A percentile compares a stretch with the other conserved stretches of the same genome.
These are phyloP conservation scores for Fusarium tupiense DNA, from an alignment of 2,329 filamentous ascomycete species.

Conservation along the genomic window DNA sequence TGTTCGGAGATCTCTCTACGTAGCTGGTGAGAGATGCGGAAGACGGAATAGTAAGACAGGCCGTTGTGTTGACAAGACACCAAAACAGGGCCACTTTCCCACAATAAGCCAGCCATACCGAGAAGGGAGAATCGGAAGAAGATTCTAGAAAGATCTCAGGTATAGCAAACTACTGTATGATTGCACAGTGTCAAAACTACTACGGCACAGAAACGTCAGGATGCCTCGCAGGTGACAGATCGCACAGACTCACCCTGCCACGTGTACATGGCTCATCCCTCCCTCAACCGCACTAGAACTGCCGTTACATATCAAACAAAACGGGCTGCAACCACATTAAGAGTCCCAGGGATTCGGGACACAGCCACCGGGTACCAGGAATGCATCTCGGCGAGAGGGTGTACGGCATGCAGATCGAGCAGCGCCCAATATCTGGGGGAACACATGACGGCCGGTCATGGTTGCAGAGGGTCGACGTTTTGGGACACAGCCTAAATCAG, in stretches of 20 bases:
- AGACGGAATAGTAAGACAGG: too few species aligned
- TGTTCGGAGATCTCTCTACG: too few species aligned
- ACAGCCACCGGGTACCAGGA: too few species aligned
- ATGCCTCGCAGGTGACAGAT: background rate
- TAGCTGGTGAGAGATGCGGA: too few species aligned
- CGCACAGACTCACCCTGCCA: background rate
- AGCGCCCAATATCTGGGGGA: background rate
- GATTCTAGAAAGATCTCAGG: fast-evolving
- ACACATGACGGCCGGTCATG: background rate
- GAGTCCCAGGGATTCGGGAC: fast-evolving
- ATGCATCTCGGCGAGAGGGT: background rate
- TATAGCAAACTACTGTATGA: background rate
- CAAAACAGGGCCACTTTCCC: background rate
- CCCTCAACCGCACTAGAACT: background rate
- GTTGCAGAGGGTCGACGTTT: background rate
- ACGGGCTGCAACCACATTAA: background rate
- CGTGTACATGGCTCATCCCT: background rate
- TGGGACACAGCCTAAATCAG: slow-evolving; percentile 3
- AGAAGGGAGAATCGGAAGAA: background rate
- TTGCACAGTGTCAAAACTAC: too few species aligned
- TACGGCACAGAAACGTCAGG: background rate
- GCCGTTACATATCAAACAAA: fast-evolving
- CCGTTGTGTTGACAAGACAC: too few species aligned
- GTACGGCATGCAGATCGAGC: background rate
- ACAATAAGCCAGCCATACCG: fast-evolving